These are phyloP conservation scores for Rhizopus microsporus DNA, from an alignment of 371 early-diverging fungal genomes.

Conservation along the genomic window DNA sequence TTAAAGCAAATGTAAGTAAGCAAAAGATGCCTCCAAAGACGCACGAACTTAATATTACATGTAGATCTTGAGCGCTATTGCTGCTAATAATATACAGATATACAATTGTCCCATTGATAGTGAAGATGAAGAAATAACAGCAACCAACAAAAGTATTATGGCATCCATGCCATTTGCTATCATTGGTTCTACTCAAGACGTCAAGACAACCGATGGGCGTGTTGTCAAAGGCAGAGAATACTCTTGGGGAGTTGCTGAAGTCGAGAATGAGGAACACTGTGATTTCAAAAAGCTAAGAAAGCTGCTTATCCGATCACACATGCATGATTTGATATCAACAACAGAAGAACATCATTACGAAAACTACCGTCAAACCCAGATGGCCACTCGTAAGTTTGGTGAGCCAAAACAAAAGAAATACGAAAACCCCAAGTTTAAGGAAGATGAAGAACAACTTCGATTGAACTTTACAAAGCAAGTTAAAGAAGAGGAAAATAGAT, in stretches of 20 bases:
- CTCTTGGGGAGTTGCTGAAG: slow-evolving; percentile 92
- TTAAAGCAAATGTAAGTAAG: slow-evolving; percentile 69
- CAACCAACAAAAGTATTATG: slow-evolving; percentile 78
- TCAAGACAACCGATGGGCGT: slow-evolving; percentile 70
- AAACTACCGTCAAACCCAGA: slow-evolving; percentile 76
- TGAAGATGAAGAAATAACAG: slow-evolving; percentile 79
- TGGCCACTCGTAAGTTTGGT: slow-evolving; percentile 82
- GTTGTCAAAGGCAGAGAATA: slow-evolving; percentile 87
- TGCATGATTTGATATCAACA: slow-evolving; percentile 87
- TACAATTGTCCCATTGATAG: slow-evolving; percentile 78
- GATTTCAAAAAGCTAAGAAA: slow-evolving; percentile 94
- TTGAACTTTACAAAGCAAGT: slow-evolving; percentile 95
- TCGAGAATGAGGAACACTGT: slow-evolving; percentile 87
- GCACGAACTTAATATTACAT: background rate
- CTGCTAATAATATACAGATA: slow-evolving; percentile 72
- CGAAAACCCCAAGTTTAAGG: slow-evolving; percentile 90
- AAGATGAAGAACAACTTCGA: slow-evolving; percentile 91
- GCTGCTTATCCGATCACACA: slow-evolving; percentile 88
- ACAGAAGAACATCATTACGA: slow-evolving; percentile 94
- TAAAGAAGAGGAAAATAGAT: slow-evolving; percentile 88
- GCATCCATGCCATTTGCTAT: slow-evolving; percentile 94
- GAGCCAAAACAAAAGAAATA: slow-evolving; percentile 72
- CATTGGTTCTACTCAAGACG: slow-evolving; percentile 88
- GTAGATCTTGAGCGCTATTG: slow-evolving; percentile 74
- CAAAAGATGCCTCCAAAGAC: background rate